Percentiles rank a stretch among this genome's conserved stretches.
Evolutionary conservation across 1,139 yeast genomes (phyloP).

Genomic region (Hansenula lynferdii): DNA sequence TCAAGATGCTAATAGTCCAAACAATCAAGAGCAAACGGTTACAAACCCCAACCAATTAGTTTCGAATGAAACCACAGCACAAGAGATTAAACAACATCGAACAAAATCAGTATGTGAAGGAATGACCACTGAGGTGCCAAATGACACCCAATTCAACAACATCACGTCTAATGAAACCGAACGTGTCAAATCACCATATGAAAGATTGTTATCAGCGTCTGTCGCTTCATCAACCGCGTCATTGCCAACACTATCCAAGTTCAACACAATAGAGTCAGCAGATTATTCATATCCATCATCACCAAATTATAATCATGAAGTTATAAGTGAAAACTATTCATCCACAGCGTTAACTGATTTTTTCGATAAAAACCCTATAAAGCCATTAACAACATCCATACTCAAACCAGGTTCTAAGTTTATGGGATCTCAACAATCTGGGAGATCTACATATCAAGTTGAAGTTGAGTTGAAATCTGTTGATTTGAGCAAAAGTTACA

Average conservation of each 20-base stretch:
- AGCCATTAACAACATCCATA: constrained; percentile 20
- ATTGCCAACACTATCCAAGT: neutral
- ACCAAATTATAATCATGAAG: neutral
- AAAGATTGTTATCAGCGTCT: neutral
- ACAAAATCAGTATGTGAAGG: no score
- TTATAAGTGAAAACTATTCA: neutral
- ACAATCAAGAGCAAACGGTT: neutral
- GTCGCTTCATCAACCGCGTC: neutral
- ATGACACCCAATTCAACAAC: neutral
- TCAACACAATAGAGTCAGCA: neutral
- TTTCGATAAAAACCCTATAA: constrained; percentile 1
- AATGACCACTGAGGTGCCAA: no score
- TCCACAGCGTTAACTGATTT: constrained; percentile 1
- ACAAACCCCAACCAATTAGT: no score
- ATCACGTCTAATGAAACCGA: no score
- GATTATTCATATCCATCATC: neutral
- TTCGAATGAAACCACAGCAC: no score
- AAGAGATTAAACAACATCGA: no score
- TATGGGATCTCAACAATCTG: constrained; percentile 73
- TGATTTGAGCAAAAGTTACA: constrained; percentile 52
- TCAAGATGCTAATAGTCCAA: neutral
- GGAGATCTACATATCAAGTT: constrained; percentile 60
- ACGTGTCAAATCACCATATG: neutral
- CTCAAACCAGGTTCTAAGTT: constrained; percentile 62
- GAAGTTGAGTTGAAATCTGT: constrained; percentile 68